phyloP scores from a whole-genome alignment of 352 stramenopile genomes.

The Poterioochromonas sp. region DNA sequence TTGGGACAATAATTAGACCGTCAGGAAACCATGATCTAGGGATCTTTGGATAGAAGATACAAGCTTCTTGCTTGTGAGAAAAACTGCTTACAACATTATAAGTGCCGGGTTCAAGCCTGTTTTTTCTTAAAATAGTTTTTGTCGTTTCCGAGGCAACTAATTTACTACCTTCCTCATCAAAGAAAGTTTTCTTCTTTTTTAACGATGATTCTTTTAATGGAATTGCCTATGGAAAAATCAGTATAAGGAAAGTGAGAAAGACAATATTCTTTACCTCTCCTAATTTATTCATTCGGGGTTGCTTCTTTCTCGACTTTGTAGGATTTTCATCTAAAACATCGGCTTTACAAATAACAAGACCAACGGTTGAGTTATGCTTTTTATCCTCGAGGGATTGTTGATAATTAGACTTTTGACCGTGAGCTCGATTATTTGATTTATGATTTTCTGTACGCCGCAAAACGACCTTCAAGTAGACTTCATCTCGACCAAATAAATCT shows the following conservation, averaged over 20 bases:
- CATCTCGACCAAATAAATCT: slow-evolving; percentile 31
- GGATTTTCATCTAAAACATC: slow-evolving; percentile 4
- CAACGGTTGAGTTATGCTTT: neutral
- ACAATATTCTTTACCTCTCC: neutral
- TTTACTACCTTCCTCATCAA: neutral
- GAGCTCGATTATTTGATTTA: neutral
- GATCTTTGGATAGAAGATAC: slow-evolving; percentile 23
- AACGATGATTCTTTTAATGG: neutral
- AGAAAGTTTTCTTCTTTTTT: neutral
- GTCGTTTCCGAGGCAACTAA: neutral
- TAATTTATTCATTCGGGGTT: slow-evolving; percentile 4
- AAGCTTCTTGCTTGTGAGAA: neutral
- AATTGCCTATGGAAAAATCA: neutral
- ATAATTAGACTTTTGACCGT: neutral
- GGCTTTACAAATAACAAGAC: slow-evolving; percentile 23
- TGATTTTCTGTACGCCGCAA: neutral
- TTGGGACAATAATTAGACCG: slow-evolving; percentile 28
- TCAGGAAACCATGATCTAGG: neutral
- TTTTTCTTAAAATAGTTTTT: slow-evolving; percentile 28
- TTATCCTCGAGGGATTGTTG: neutral
- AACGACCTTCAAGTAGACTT: slow-evolving; percentile 25
- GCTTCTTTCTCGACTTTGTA: neutral
- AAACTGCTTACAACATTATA: neutral
- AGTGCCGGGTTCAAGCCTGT: neutral
- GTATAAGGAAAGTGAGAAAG: neutral